phyloP scores from a whole-genome alignment of 306 rosid genomes.

The Prunus campanulata region DNA sequence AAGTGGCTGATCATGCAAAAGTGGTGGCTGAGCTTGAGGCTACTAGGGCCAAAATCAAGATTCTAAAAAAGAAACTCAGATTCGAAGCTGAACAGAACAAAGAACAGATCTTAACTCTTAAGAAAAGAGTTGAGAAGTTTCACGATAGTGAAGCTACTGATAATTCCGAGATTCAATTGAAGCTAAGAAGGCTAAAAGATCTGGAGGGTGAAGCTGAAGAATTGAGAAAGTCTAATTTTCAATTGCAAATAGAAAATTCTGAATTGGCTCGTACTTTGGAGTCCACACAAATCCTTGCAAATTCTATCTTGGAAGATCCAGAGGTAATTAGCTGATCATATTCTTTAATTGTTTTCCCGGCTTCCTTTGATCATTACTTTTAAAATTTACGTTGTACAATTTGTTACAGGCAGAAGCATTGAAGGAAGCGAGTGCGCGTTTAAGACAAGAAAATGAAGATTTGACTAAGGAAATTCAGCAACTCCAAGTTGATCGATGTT shows the following conservation, averaged over 20 bases:
- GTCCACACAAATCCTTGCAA: constrained; percentile 75
- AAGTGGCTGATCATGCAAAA: constrained; percentile 48
- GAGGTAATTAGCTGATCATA: constrained; percentile 43
- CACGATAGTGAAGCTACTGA: constrained; percentile 54
- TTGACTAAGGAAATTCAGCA: constrained; percentile 57
- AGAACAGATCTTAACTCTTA: constrained; percentile 59
- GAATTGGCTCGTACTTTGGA: constrained; percentile 71
- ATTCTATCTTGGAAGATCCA: constrained; percentile 61
- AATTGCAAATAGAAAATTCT: constrained; percentile 56
- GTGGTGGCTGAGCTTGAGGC: constrained; percentile 65
- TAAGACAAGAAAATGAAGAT: constrained; percentile 44
- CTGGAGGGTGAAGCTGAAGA: constrained; percentile 59
- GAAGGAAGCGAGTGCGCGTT: constrained; percentile 45
- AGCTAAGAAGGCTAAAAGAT: constrained; percentile 47
- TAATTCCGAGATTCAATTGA: constrained; percentile 33
- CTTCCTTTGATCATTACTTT: not conserved
- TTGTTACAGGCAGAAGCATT: constrained; percentile 49
- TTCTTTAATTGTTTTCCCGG: not conserved
- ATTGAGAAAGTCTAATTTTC: constrained; percentile 48
- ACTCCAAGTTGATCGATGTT: constrained; percentile 53
- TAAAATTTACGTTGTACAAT: not conserved
- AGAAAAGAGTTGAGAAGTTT: constrained; percentile 58
- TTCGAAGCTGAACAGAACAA: constrained; percentile 71
- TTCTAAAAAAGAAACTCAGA: constrained; percentile 68
- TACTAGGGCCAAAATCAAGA: constrained; percentile 54